phyloP scores from a whole-genome alignment of 352 stramenopile genomes.

The Globisporangium carolinianum region DNA sequence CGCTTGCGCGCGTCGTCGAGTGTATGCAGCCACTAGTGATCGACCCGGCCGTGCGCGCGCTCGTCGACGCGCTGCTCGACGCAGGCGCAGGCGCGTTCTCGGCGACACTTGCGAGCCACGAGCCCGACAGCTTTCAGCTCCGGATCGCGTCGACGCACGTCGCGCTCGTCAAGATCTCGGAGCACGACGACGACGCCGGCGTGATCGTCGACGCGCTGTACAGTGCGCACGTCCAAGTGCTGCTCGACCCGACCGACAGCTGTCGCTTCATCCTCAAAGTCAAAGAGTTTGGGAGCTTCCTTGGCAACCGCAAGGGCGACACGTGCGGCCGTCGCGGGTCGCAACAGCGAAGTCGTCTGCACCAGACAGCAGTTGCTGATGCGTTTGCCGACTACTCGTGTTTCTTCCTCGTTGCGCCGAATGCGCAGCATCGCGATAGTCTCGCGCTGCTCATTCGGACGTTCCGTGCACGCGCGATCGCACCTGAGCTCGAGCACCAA shows the following conservation, averaged over 20 bases:
- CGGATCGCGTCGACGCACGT: slow-evolving; percentile 55
- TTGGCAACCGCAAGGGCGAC: slow-evolving; percentile 53
- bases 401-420: slow-evolving; percentile 74
- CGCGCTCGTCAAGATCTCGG: slow-evolving; percentile 63
- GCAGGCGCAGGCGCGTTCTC: slow-evolving; percentile 67
- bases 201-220: slow-evolving; percentile 49
- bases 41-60: slow-evolving; percentile 56
- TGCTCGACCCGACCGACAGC: slow-evolving; percentile 58
- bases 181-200: slow-evolving; percentile 57
- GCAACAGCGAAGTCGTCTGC: too few species aligned
- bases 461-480: slow-evolving; percentile 51
- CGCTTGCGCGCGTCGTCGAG: slow-evolving; percentile 51
- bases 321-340: slow-evolving; percentile 48
- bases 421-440: slow-evolving; percentile 74
- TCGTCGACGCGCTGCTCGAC: slow-evolving; percentile 67
- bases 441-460: slow-evolving; percentile 59
- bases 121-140: slow-evolving; percentile 77
- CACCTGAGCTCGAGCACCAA: slow-evolving; percentile 41
- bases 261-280: slow-evolving; percentile 74
- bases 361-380: background rate
- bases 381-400: slow-evolving; percentile 49
- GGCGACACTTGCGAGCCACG: slow-evolving; percentile 69
- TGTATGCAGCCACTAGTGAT: slow-evolving; percentile 36
- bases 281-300: slow-evolving; percentile 62
- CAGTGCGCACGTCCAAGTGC: slow-evolving; percentile 55